Evolutionary conservation across 2,329 filamentous ascomycete genomes (phyloP).

Genomic region (Penicillium fuscoglaucum): DNA sequence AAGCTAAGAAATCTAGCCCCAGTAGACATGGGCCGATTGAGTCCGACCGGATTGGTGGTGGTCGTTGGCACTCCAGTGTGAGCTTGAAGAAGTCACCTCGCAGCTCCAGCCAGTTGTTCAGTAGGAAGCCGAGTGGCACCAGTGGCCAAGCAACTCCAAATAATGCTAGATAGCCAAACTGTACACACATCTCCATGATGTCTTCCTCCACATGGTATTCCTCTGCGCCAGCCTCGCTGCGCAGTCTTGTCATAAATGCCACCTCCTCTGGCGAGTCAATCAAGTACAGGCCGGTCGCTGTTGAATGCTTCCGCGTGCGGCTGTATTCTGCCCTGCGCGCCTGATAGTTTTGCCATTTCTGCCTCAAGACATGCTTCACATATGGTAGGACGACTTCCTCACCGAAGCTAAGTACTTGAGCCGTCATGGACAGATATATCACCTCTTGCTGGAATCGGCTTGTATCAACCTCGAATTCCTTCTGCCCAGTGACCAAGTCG

Average conservation of each 20-base stretch:
- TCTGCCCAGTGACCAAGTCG: conserved; percentile 42
- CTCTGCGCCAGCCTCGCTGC: conserved; percentile 77
- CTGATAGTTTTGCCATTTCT: conserved; percentile 59
- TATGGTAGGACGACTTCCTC: conserved; percentile 85
- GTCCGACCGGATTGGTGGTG: conserved; percentile 85
- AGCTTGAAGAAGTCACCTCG: conserved; percentile 95
- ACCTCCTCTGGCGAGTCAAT: conserved; percentile 76
- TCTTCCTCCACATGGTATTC: conserved; percentile 88
- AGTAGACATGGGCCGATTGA: conserved; percentile 93
- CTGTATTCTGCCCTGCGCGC: conserved; percentile 36
- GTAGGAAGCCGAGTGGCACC: conserved; percentile 81
- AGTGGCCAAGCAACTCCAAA: conserved; percentile 95
- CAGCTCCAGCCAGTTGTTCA: conserved; percentile 96
- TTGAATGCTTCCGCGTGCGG: conserved; percentile 28
- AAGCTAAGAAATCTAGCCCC: conserved; percentile 83
- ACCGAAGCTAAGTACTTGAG: conserved; percentile 82
- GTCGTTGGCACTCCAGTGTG: conserved; percentile 81
- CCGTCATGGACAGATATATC: conserved; percentile 94
- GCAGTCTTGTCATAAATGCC: conserved; percentile 75
- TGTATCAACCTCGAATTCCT: conserved; percentile 77
- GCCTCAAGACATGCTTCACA: conserved; percentile 73
- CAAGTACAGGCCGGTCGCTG: conserved; percentile 48
- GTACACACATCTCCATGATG: conserved; percentile 89
- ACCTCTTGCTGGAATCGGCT: conserved; percentile 83
- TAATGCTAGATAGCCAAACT: conserved; percentile 83